These are phyloP conservation scores for Elymus sibiricus DNA, from an alignment of 176 grass and related monocot genomes.

Conservation along the genomic window DNA sequence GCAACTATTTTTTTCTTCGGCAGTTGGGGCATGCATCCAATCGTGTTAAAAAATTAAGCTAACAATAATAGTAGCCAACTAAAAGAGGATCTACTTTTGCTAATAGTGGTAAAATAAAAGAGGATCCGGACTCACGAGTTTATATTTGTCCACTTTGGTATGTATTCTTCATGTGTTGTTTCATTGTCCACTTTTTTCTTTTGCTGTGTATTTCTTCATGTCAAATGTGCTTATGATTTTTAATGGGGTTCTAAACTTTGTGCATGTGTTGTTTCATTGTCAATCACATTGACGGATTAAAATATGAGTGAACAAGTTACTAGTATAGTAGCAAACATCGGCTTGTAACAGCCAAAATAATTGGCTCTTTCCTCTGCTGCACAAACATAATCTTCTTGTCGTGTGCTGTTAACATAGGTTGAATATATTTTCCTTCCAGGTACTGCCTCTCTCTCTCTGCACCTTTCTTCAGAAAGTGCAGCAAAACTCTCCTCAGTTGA, in stretches of 20 bases:
- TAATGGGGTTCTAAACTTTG: not conserved
- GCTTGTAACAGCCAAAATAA: not conserved
- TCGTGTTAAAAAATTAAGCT: too few species aligned
- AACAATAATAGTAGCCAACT: too few species aligned
- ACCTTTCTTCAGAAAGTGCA: slow-evolving; percentile 57
- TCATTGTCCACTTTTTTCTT: too few species aligned
- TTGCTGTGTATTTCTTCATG: not conserved
- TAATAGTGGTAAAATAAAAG: too few species aligned
- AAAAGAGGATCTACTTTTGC: too few species aligned
- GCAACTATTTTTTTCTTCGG: too few species aligned
- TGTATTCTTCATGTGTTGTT: too few species aligned
- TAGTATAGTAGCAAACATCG: not conserved
- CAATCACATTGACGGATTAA: not conserved
- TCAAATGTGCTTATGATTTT: not conserved
- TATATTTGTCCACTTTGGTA: too few species aligned
- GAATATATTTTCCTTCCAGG: slow-evolving; percentile 35
- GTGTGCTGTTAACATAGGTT: not conserved
- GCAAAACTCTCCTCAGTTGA: slow-evolving; percentile 25
- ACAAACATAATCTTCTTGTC: not conserved
- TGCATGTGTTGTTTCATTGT: not conserved
- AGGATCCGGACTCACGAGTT: too few species aligned
- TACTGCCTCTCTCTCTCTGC: slow-evolving; percentile 48
- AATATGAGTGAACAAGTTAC: not conserved
- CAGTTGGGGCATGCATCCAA: too few species aligned
- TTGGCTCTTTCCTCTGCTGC: not conserved